Base-by-base conservation (phyloP, 345 rosid genomes). In the Arabidopsis thaliana region DNA sequence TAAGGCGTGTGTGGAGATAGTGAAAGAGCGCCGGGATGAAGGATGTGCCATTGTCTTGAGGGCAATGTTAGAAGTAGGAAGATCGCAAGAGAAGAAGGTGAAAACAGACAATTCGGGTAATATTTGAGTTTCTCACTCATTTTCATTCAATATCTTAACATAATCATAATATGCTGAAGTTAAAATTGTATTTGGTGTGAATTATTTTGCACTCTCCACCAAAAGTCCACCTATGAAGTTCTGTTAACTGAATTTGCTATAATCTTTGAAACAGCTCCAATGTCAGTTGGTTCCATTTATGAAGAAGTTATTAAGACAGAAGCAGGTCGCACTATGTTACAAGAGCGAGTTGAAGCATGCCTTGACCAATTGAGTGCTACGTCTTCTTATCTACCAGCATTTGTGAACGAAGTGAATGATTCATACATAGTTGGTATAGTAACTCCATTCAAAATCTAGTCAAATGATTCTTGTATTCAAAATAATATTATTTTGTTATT, bases 51-150 rank as follows among this genome's bases (percentile, higher is more conserved):
- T 67, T 78, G 91, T 91, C 60, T 53, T 90, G 69, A 77, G 79
- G 81, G 89, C 98, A 73, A 90, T 95, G 96, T 76, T 95, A 53
- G 88, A 84, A 72, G 91, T 89, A 67, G 84, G 89, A 60, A 92
- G 88, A 81, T 65, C 79, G 53, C 83, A 83, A 73, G 98, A 89
- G 88, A 86, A 77, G 79, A 87, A 85, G 81, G 86, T 90, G 71
- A 92, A 88, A 83, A 68, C 83, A 7, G 85, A 73, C 78, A 77
- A 67, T 69, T 86, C 97, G 28, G 94, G 99, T 95, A 53, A 65
- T 80, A 60, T 78, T 20, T 34, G 45, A 4, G 71, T 46, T 41
- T 30, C 48, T 69, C 59, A 45, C 64, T 70, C 59, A 59, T 14
- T 64, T 69, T 38, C 59, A 58, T 44, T 58, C 38, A 45, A 4